A percentile compares a stretch with the other conserved stretches of the same genome.
Evolutionary conservation across 176 grass and related monocot species (phyloP).

Genomic region (Alloteropsis semialata): DNA sequence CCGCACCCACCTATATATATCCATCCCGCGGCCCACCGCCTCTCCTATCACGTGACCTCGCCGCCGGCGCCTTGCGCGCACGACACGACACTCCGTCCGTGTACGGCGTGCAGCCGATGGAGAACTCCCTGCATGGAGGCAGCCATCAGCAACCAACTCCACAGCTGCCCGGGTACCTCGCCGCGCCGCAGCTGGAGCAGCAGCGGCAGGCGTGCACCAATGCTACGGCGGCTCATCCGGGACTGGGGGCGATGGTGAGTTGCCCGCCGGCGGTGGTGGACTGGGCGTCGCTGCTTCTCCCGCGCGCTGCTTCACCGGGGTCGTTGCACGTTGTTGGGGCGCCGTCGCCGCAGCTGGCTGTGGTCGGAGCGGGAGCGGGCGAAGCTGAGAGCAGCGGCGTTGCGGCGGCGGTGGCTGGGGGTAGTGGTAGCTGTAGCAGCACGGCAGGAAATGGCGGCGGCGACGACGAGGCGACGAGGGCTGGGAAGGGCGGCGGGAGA

Average conservation of each 20-base stretch:
- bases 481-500: constrained; percentile 12
- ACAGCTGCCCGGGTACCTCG: background rate
- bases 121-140: background rate
- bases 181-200: background rate
- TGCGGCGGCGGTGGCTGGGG: background rate
- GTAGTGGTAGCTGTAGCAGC: background rate
- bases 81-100: too few species aligned
- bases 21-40: constrained; percentile 5
- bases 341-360: background rate
- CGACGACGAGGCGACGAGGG: background rate
- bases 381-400: background rate
- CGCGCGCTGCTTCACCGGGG: background rate
- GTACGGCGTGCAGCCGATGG: background rate
- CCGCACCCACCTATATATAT: constrained; percentile 18
- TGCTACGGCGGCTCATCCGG: background rate
- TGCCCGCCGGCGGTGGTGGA: constrained; percentile 10
- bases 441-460: background rate
- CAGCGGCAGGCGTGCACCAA: background rate
- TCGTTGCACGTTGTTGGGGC: too few species aligned
- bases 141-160: background rate
- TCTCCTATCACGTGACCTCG: background rate
- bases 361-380: background rate
- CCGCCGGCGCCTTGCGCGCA: background rate
- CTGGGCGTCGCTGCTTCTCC: constrained; percentile 42
- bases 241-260: background rate